Percentiles rank a stretch among this genome's conserved stretches.
Evolutionary conservation across 73 alveolate species (phyloP).

Genomic region (Tetrahymena elliotti): DNA sequence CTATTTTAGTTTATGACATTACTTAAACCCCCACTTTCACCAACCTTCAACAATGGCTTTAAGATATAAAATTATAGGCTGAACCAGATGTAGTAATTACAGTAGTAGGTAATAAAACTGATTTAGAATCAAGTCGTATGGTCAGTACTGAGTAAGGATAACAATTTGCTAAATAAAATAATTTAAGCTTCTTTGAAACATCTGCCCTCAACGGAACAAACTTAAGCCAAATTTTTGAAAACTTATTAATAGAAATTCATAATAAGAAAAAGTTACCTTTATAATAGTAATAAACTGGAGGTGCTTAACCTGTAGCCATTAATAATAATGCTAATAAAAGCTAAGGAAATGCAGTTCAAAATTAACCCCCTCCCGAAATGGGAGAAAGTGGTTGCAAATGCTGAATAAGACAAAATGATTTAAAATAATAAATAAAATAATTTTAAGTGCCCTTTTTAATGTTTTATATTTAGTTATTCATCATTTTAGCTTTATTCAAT

Average conservation of each 20-base stretch:
- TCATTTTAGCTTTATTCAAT: neutral
- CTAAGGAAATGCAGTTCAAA: neutral
- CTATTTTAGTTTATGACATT: constrained; percentile 66
- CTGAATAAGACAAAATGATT: neutral
- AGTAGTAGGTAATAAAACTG: constrained; percentile 70
- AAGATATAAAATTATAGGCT: constrained; percentile 54
- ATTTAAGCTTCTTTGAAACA: constrained; percentile 47
- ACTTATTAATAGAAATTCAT: neutral
- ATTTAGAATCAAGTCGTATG: constrained; percentile 41
- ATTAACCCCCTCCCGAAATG: neutral
- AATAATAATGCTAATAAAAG: too few species aligned
- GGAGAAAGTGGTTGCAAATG: neutral
- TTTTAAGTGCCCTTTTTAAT: neutral
- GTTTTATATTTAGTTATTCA: too few species aligned
- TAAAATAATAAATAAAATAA: too few species aligned
- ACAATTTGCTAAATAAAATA: constrained; percentile 39
- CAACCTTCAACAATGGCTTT: constrained; percentile 51
- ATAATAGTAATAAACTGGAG: neutral
- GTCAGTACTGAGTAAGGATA: constrained; percentile 38
- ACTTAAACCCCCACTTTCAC: constrained; percentile 48
- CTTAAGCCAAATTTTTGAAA: neutral
- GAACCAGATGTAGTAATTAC: constrained; percentile 55
- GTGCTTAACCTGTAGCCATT: neutral
- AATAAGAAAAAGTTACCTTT: neutral
- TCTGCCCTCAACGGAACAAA: constrained; percentile 20